Percentiles rank a stretch among this genome's conserved stretches.
Evolutionary conservation across 352 stramenopile species (phyloP).

Genomic region (Phytopythium ostracodes): DNA sequence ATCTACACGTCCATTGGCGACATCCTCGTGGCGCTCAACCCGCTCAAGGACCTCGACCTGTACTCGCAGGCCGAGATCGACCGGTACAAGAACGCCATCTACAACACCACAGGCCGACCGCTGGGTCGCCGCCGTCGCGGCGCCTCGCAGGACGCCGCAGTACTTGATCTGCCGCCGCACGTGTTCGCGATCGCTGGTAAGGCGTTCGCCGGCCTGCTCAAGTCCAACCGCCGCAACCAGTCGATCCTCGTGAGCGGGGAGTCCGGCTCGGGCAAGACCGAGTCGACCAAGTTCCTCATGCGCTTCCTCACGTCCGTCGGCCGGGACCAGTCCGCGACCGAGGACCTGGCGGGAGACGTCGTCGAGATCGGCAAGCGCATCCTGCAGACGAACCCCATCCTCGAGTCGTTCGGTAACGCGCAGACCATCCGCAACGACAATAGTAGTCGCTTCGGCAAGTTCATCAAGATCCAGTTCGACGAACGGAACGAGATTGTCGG

Average conservation of each 20-base stretch:
- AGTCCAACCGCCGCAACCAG: slow-evolving; percentile 71
- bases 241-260: slow-evolving; percentile 93
- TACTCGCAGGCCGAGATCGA: slow-evolving; percentile 61
- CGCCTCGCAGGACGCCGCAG: slow-evolving; percentile 6
- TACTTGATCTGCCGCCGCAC: slow-evolving; percentile 55
- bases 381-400: slow-evolving; percentile 95
- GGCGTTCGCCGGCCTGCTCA: slow-evolving; percentile 76
- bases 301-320: slow-evolving; percentile 92
- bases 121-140: slow-evolving; percentile 2
- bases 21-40: slow-evolving; percentile 83
- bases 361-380: slow-evolving; percentile 85
- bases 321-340: slow-evolving; percentile 23
- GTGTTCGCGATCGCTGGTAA: slow-evolving; percentile 89
- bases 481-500: slow-evolving; percentile 81
- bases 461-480: slow-evolving; percentile 94
- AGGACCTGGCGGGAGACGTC: slow-evolving; percentile 28
- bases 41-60: slow-evolving; percentile 67
- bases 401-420: slow-evolving; percentile 97
- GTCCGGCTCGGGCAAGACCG: slow-evolving; percentile 93
- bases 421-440: slow-evolving; percentile 97
- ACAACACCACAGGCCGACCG: slow-evolving; percentile 10
- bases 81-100: slow-evolving; percentile 59
- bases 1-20: slow-evolving; percentile 89
- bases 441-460: slow-evolving; percentile 94
- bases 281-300: slow-evolving; percentile 97